These are phyloP conservation scores for Diaporthe citri DNA, from an alignment of 2,329 filamentous ascomycete genomes.

Conservation along the genomic window DNA sequence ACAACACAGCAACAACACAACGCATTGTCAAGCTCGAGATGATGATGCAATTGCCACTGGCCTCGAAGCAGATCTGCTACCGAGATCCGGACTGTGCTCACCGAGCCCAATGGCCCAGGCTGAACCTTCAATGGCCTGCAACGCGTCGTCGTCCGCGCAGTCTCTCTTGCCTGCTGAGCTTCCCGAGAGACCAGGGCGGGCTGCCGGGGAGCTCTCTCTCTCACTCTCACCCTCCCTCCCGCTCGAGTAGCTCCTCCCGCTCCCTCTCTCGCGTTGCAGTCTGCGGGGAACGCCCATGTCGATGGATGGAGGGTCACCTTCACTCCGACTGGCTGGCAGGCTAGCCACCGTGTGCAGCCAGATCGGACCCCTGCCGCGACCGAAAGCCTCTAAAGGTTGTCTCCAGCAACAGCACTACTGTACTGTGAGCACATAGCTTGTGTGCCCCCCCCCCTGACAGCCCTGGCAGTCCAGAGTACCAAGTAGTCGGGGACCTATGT, in stretches of 20 bases:
- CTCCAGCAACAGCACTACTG: constrained; percentile 11
- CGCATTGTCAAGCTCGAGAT: background rate
- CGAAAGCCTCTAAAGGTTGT: background rate
- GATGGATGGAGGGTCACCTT: constrained; percentile 27
- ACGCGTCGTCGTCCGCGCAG: background rate
- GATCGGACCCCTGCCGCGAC: constrained; percentile 15
- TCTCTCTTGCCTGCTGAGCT: background rate
- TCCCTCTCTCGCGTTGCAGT: constrained; percentile 34
- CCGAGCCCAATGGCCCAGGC: constrained; percentile 21
- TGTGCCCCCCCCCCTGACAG: constrained; percentile 12
- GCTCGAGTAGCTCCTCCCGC: constrained; percentile 6
- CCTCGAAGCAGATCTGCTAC: constrained; percentile 1
- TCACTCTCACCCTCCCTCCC: constrained; percentile 14
- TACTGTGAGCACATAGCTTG: constrained; percentile 12
- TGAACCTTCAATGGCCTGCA: constrained; percentile 18
- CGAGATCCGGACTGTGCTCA: background rate
- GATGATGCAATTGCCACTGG: background rate
- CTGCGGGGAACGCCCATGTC: constrained; percentile 40
- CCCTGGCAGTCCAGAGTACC: background rate
- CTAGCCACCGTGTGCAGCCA: constrained; percentile 23
- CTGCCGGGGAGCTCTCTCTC: constrained; percentile 12
- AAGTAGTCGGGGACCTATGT: background rate
- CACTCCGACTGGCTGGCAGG: constrained; percentile 39
- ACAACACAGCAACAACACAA: background rate
- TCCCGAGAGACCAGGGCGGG: background rate